Conservation (phyloP, 2,329 filamentous ascomycete species). For the Huntiella decipiens region DNA sequence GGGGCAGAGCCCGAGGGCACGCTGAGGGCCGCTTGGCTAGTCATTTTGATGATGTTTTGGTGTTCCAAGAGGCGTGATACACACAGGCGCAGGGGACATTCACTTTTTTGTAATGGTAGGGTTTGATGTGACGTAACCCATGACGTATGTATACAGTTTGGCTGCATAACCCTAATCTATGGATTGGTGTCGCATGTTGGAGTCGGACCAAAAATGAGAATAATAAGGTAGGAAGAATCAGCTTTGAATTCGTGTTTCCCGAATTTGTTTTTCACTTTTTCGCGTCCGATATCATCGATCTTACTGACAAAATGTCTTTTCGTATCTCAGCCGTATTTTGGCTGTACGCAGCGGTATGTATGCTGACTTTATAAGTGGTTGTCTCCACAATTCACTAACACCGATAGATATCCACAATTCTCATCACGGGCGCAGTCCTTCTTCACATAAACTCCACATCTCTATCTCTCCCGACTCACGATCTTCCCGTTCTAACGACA, state of each 20-base stretch:
- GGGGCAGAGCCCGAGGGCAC: no score
- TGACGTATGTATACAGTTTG: no score
- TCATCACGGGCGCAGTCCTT: not conserved
- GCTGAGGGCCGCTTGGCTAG: no score
- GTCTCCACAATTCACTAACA: not conserved
- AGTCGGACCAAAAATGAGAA: no score
- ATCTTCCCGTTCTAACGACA: conserved; percentile 1
- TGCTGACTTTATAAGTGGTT: not conserved
- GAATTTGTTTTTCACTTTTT: not conserved
- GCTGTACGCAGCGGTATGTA: not conserved
- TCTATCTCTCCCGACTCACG: conserved; percentile 9
- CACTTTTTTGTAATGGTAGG: no score
- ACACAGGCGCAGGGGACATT: no score
- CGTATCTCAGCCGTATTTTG: not conserved
- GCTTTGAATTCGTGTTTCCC: not conserved
- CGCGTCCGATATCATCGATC: not conserved
- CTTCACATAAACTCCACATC: not conserved
- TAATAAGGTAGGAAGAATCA: no score
- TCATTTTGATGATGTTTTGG: no score
- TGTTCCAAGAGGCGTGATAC: no score
- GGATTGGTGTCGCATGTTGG: no score
- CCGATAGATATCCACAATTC: not conserved
- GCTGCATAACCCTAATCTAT: no score
- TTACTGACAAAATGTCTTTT: not conserved
- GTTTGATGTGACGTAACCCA: no score